Percentiles rank a stretch among this genome's conserved stretches.
Evolutionary conservation across 2,329 filamentous ascomycete genomes (phyloP).

Genomic region (Claviceps sp.): DNA sequence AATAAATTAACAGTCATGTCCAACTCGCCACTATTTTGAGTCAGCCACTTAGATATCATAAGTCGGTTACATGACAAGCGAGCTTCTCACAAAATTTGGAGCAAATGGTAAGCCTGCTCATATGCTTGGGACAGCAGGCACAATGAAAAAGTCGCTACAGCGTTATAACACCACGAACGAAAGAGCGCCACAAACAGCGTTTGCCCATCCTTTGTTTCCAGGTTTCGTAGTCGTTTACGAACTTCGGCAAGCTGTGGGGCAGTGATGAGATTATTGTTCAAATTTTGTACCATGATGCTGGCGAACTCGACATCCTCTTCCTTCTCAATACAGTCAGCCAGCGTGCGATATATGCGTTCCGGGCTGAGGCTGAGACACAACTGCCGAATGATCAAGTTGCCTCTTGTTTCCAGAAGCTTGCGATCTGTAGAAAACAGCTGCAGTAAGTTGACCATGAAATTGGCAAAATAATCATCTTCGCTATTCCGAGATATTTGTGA

Average conservation of each 20-base stretch:
- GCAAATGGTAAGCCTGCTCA: conserved; percentile 89
- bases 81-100: conserved; percentile 74
- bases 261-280: conserved; percentile 98
- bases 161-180: conserved; percentile 96
- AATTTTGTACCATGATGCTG: conserved; percentile 97
- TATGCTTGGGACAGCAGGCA: conserved; percentile 94
- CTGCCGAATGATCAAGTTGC: conserved; percentile 93
- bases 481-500: conserved; percentile 95
- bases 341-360: conserved; percentile 86
- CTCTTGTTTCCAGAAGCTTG: conserved; percentile 76
- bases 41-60: conserved; percentile 3
- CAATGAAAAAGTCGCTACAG: conserved; percentile 91
- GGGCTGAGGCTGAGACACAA: conserved; percentile 85
- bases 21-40: conserved; percentile 61
- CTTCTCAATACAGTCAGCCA: conserved; percentile 93
- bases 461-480: conserved; percentile 93
- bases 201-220: conserved; percentile 91
- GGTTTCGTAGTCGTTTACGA: conserved; percentile 75
- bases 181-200: conserved; percentile 91
- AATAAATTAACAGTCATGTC: conserved; percentile 99
- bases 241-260: conserved; percentile 87
- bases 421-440: conserved; percentile 93
- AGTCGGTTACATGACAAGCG: background rate
- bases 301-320: conserved; percentile 98
- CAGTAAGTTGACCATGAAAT: conserved; percentile 93